A percentile compares a stretch with the other conserved stretches of the same genome.
phyloP scores from a whole-genome alignment of 1,284 basidiomycete species.

The Phellopilus nigrolimitatus region DNA sequence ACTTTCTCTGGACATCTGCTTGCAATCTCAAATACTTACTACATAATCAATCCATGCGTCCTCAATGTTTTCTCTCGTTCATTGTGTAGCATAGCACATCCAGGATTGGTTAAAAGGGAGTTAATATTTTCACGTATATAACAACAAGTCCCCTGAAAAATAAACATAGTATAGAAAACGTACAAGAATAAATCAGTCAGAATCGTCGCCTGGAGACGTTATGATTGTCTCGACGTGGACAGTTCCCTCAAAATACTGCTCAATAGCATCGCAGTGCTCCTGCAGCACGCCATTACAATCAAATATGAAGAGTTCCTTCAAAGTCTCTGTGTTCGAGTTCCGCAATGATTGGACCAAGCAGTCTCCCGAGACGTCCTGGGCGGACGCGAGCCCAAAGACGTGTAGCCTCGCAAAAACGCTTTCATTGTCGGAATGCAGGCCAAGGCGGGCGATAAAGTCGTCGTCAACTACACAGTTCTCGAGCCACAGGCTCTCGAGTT shows the following conservation, averaged over 20 bases:
- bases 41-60: no score
- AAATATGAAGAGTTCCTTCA: conserved; percentile 17
- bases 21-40: no score
- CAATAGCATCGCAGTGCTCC: conserved; percentile 10
- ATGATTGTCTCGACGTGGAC: no score
- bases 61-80: no score
- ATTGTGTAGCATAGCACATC: no score
- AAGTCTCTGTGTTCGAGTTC: background rate
- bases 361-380: conserved; percentile 9
- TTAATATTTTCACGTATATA: no score
- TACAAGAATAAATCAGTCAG: no score
- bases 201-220: no score
- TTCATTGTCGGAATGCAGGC: background rate
- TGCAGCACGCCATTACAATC: conserved; percentile 11
- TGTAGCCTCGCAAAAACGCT: conserved; percentile 3
- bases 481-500: conserved; percentile 12
- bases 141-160: no score
- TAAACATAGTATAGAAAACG: no score
- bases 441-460: conserved; percentile 4
- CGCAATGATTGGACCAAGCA: conserved; percentile 11
- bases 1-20: no score
- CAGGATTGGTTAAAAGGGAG: no score
- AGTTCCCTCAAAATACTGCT: background rate
- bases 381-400: conserved; percentile 10
- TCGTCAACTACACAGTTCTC: conserved; percentile 15